These are phyloP conservation scores for Saturnispora sekii DNA, from an alignment of 805 yeast genomes.

Conservation along the genomic window DNA sequence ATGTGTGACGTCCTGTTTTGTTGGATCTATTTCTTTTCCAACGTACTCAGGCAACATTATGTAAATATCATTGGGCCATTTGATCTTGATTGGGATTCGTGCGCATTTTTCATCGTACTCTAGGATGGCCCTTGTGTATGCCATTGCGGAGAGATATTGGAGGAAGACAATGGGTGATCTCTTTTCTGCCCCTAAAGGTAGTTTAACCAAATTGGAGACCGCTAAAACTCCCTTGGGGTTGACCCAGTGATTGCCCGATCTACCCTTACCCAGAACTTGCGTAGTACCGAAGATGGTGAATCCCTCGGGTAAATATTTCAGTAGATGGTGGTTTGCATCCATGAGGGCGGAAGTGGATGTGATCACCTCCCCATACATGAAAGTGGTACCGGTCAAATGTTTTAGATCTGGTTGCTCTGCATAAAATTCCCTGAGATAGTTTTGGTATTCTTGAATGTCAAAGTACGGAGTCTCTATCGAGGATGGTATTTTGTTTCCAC, in stretches of 20 bases:
- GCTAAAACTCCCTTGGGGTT: slow-evolving; percentile 91
- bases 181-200: slow-evolving; percentile 36
- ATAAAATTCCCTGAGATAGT: slow-evolving; percentile 30
- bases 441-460: slow-evolving; percentile 48
- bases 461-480: slow-evolving; percentile 60
- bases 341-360: slow-evolving; percentile 79
- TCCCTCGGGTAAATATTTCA: slow-evolving; percentile 61
- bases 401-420: slow-evolving; percentile 9
- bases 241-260: slow-evolving; percentile 94
- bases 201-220: slow-evolving; percentile 55
- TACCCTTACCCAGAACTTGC: slow-evolving; percentile 86
- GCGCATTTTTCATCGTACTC: slow-evolving; percentile 45
- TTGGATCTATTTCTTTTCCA: slow-evolving; percentile 16
- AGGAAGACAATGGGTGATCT: slow-evolving; percentile 61
- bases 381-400: slow-evolving; percentile 47
- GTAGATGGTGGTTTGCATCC: slow-evolving; percentile 56
- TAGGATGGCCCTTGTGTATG: slow-evolving; percentile 68
- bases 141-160: slow-evolving; percentile 78
- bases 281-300: slow-evolving; percentile 62
- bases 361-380: slow-evolving; percentile 79
- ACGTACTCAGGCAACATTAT: slow-evolving; percentile 57
- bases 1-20: slow-evolving; percentile 47
- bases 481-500: slow-evolving; percentile 35
- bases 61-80: slow-evolving; percentile 97
- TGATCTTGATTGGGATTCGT: slow-evolving; percentile 68